Base-by-base conservation (phyloP, 371 early-diverging fungal genomes). In the Mucor sp. region DNA sequence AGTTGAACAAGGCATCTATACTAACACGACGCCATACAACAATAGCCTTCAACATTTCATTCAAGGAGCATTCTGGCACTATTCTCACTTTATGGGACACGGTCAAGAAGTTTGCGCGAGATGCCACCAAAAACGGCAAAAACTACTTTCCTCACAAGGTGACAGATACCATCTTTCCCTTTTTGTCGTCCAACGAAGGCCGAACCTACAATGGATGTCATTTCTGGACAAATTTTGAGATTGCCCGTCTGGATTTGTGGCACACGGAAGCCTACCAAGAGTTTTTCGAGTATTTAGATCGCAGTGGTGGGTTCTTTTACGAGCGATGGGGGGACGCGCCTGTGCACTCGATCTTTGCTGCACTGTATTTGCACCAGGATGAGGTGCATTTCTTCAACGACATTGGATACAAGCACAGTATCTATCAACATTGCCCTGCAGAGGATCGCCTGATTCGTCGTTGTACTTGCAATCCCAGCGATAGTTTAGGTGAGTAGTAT, bases 301-400 rank as follows among this genome's bases (percentile, higher is more conserved):
- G 76, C 53, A 73, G 83, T 6, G 97, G 97, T 5, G 96, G 97
- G 5, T 98, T 96, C 81, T 97, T 92, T 72, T 97, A 95, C 67
- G 95, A 96, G 71, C 77, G 82, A 78, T 97, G 97, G 97, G 97
- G 97, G 0, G 97, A 98, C 80, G 98, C 97, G 0, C 97, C 98
- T 6, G 90, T 97, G 7, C 99, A 97, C 73, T 93, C 95, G 3
- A 85, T 97, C 62, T 89, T 89, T 56, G 90, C 89, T 28, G 84
- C 90, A 5, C 48, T 95, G 62, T 79, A 90, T 71, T 78, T 92
- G 39, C 73, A 78, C 15, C 78, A 88, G 63, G 77, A 84, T 11
- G 84, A 96, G 68, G 70, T 97, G 4, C 97, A 98, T 66, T 97
- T 90, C 75, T 98, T 98, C 76, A 88, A 92, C 60, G 92, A 94